Evolutionary conservation across 2,329 filamentous ascomycete species (phyloP), one percentile per base, ranked within the genome.

Genomic region (Colletotrichum sp.): DNA sequence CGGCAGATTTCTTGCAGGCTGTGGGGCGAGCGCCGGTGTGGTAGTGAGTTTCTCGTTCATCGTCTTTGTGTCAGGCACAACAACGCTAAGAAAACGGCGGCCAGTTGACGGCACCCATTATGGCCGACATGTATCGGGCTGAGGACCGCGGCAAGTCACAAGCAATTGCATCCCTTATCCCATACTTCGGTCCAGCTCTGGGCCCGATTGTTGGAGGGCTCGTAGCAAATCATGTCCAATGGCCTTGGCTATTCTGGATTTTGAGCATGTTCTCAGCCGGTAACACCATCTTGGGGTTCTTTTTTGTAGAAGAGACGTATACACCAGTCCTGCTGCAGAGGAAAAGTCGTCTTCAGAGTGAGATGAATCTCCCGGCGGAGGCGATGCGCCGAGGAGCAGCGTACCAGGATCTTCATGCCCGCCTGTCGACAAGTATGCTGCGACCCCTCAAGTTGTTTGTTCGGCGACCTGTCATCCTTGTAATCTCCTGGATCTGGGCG

Each of bases 1-100:
- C 6, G 92, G 93, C 78, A 89, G 92, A 2, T 89, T 94, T 77
- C 77, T 94, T 3, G 88, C 89, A 6, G 94, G 93, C 8, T 79
- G 78, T 2, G 84, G 82, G 0, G 83, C 83, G 2, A 80, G 79
- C 28, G 81, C 78, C 1, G 83, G 82, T 2, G 69, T 82, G 5
- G 80, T 80, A 6, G 83, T 84, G 74, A 70, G 80, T 77, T 18
- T 32, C n/a, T 15, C 7, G 5, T 56, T 27, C 22, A 27, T n/a
- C 5, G 4, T 9, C 12, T 3, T 70, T 32, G 9, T 16, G 32
- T 55, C 15, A 48, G 3, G 1, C 10, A 6, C n/a, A 16, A 7
- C 6, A 16, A 39, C 4, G 3, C 39, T 67, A 25, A 65, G 48
- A 6, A 25, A 6, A 25, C 18, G 4, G 4, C n/a, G 4, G 9